Percentiles rank a stretch among this genome's conserved stretches.
Conservation (phyloP, 2,329 filamentous ascomycete genomes). For the Corniculantispora saksenae region DNA sequence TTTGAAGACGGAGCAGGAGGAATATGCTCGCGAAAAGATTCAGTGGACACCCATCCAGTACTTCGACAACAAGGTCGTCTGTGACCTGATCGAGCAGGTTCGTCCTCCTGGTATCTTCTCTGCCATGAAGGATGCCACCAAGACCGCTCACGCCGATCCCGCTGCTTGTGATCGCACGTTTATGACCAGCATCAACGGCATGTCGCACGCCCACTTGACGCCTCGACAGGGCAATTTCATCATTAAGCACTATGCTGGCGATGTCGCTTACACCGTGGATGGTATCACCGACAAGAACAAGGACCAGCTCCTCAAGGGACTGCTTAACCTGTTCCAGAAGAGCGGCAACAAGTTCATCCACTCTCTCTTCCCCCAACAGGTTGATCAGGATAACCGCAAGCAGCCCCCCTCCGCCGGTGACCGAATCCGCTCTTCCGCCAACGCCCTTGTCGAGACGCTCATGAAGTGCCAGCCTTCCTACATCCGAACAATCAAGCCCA, state of each 20-base stretch:
- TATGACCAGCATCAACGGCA: slow-evolving; percentile 86
- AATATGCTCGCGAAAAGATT: slow-evolving; percentile 94
- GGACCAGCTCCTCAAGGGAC: slow-evolving; percentile 91
- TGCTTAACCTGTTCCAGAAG: slow-evolving; percentile 81
- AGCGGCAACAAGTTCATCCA: slow-evolving; percentile 87
- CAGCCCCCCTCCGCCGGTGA: slow-evolving; percentile 93
- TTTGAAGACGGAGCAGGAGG: slow-evolving; percentile 93
- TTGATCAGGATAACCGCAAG: slow-evolving; percentile 94
- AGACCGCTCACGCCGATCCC: slow-evolving; percentile 96
- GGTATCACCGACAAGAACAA: slow-evolving; percentile 99
- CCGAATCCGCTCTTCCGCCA: slow-evolving; percentile 92
- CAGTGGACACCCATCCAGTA: slow-evolving; percentile 99
- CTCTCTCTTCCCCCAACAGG: slow-evolving; percentile 84
- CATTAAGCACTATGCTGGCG: slow-evolving; percentile 97
- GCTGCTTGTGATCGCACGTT: slow-evolving; percentile 94
- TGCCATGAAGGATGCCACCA: slow-evolving; percentile 94
- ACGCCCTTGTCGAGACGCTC: slow-evolving; percentile 88
- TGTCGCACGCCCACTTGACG: slow-evolving; percentile 89
- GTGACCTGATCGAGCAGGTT: slow-evolving; percentile 91
- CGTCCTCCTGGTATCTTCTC: slow-evolving; percentile 91
- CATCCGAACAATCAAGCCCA: slow-evolving; percentile 98
- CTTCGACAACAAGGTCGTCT: slow-evolving; percentile 99
- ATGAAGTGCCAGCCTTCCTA: slow-evolving; percentile 98
- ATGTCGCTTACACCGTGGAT: slow-evolving; percentile 90
- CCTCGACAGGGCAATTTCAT: slow-evolving; percentile 95